phyloP scores from a whole-genome alignment of 1,284 basidiomycete species.

The Abortiporus biennis region DNA sequence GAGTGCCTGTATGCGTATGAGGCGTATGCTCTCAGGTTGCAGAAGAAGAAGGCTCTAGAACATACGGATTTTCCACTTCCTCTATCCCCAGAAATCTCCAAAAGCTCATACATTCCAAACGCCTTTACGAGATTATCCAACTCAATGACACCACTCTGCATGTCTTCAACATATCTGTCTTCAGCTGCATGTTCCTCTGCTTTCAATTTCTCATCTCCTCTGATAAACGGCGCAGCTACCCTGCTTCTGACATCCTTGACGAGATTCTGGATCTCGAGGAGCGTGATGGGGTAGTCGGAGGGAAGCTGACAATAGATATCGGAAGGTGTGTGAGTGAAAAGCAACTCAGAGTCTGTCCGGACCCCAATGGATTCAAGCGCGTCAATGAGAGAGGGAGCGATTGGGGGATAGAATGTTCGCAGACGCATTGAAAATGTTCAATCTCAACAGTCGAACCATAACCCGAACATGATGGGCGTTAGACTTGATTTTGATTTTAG shows the following conservation, averaged over 20 bases:
- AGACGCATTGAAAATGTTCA: no score
- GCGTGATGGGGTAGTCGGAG: constrained; percentile 31
- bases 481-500: no score
- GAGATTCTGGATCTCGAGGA: constrained; percentile 40
- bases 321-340: constrained; percentile 40
- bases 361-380: constrained; percentile 38
- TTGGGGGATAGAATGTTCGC: constrained; percentile 15
- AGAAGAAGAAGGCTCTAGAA: neutral
- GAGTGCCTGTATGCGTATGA: constrained; percentile 36
- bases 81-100: constrained; percentile 61
- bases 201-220: constrained; percentile 26
- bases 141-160: constrained; percentile 34
- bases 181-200: constrained; percentile 18
- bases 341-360: constrained; percentile 49
- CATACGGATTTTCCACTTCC: constrained; percentile 63
- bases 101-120: constrained; percentile 40
- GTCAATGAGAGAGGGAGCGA: constrained; percentile 25
- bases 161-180: constrained; percentile 19
- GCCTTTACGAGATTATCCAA: constrained; percentile 46
- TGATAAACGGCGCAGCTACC: constrained; percentile 35
- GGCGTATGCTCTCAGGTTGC: neutral
- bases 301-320: constrained; percentile 48
- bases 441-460: no score
- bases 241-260: constrained; percentile 32
- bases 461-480: no score